A percentile compares a stretch with the other conserved stretches of the same genome.
Evolutionary conservation across 495 filamentous ascomycete species (phyloP).

Genomic region (Penicillium salamii): DNA sequence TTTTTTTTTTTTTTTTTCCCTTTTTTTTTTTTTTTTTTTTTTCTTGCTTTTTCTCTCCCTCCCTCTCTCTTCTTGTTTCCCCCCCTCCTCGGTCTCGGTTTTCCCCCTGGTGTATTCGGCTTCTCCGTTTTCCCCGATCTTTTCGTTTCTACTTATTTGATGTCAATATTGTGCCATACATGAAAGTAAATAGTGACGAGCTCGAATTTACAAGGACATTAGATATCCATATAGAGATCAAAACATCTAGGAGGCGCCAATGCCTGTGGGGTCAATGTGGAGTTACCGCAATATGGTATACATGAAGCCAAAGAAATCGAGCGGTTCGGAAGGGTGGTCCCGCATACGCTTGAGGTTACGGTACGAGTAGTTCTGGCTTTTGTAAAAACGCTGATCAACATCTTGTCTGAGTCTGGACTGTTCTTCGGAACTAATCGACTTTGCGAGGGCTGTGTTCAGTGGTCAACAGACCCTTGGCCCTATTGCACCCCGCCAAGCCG

Average conservation of each 20-base stretch:
- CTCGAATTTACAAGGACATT: no score
- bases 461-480: conserved; percentile 9
- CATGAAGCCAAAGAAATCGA: conserved; percentile 17
- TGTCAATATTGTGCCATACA: not conserved
- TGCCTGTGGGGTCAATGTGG: conserved; percentile 8
- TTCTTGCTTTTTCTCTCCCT: no score
- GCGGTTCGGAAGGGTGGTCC: conserved; percentile 17
- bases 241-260: not conserved
- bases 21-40: not conserved
- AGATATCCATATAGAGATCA: no score
- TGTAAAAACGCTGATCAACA: conserved; percentile 9
- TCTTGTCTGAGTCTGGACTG: conserved; percentile 1
- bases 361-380: conserved; percentile 3
- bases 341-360: conserved; percentile 12
- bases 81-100: no score
- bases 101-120: not conserved
- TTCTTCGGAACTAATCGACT: not conserved
- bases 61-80: no score
- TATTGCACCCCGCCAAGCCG: conserved; percentile 15
- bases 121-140: not conserved
- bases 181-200: no score
- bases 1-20: not conserved
- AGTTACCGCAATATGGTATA: conserved; percentile 14
- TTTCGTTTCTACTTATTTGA: not conserved
- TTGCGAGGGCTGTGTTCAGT: conserved; percentile 15